Evolutionary conservation across 352 stramenopile species (phyloP), one percentile per base, ranked within the genome.

Genomic region (Globisporangium alternatum): DNA sequence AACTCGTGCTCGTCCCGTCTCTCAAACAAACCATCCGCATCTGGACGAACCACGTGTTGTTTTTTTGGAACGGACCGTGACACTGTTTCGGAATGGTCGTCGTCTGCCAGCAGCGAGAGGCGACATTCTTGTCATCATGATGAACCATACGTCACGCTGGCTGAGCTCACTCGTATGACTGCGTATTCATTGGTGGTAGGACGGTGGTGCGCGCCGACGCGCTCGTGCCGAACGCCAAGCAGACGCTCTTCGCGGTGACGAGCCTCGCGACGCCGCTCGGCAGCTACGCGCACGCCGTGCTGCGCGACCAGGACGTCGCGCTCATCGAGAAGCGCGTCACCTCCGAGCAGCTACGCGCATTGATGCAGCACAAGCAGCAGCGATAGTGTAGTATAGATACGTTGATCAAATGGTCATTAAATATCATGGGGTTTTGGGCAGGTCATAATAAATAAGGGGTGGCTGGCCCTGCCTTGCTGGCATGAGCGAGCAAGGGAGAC

Each of bases 221-320:
- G 12, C 17, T 90, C 17, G 55, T 74, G 9, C 43, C 72, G 15
- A 95, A 93, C 51, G 81, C 68, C n/a, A 74, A 73, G 2, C 86
- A 94, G 59, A 87, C 74, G 44, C 75, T 94, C 33, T 85, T 93
- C 28, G 86, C 68, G 1, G 76, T 71, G 35, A 71, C 67, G 19
- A 76, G 84, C 56, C 72, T 95, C 12, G 57, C 68, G 9, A 92
- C 83, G 39, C 83, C 86, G 19, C 66, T 95, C 7, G 86, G 86
- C 2, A 80, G 66, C 21, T 94, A 93, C 60, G 67, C 68, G 31
- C 75, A 80, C 58, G 83, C 82, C 0, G 73, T 93, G 7, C 44
- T 94, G 41, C 78, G 82, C 45, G 72, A 80, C 19, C 59, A 70
- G 21, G 83, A 92, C 45, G 54, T 93, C 8, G 70, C 75, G 2